Evolutionary conservation across 257 asterid species (phyloP), one percentile per base, ranked within the genome.

Genomic region (Mentha longifolia): DNA sequence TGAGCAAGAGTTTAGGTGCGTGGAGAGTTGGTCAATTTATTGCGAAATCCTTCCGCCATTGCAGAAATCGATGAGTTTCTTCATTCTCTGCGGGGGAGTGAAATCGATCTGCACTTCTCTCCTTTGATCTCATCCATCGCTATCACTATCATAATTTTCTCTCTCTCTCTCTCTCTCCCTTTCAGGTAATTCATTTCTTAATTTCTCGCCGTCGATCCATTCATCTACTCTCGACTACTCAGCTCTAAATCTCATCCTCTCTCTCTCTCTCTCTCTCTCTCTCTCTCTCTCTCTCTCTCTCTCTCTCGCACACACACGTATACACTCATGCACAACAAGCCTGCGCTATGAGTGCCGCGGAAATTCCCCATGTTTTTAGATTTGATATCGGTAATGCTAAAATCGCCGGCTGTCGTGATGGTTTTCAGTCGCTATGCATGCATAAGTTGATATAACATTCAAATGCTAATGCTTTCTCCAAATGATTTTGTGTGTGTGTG

Each of bases 191-290:
- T 75, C 46, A 65, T 43, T 61, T 28, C n/a, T n/a, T n/a, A n/a
- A 39, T 30, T 59, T 66, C 61, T 76, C 76, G 54, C 68, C 50
- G 59, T 43, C 77, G 79, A 73, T 76, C 80, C 59, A 39, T 69
- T 66, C 73, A 41, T 54, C 9, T 46, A 74, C 78, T 82, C 42
- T 82, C 42, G 22, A 9, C 9, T 9, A 9, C 42, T 72, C 61
- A 67, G 17, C 37, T 49, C 58, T 7, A 60, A 49, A 7, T 70
- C 33, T 74, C 60, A 15, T 13, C 11, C 45, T 25, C 5, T 52
- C 45, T 17, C 54, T 58, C 33, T 59, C 39, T 59, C 3, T 22
- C 25, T 22, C 25, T 52, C 45, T 12, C 54, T 58, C 33, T 59
- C 39, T 59, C 3, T 52, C 45, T 17, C 54, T 58, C 33, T 59